Base-by-base conservation (phyloP, 1,139 yeast genomes). In the Meyerozyma carpophila region DNA sequence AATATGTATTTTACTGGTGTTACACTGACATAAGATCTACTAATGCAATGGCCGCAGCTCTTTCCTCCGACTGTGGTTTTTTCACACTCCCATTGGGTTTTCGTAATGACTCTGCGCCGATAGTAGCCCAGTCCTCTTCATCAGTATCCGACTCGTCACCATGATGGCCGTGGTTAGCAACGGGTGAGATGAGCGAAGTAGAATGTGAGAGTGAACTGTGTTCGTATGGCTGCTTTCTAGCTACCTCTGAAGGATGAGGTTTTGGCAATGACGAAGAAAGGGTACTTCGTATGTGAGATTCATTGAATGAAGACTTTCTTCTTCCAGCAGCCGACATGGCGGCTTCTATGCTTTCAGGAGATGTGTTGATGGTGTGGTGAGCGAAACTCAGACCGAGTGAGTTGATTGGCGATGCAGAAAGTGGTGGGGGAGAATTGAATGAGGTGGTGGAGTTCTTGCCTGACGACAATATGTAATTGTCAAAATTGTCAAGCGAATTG, bases 81-180 rank as follows among this genome's bases (percentile, higher is more conserved):
- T 14, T 24, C 43, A 37, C 37, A 41, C 29, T 21, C 29, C 42
- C 45, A 29, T 44, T 43, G 39, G 44, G 44, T 14, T 65, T 70
- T 41, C 84, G 63, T 43, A 83, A 62, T 39, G 75, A 65, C 40
- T 75, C 84, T 0, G 96, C 89, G 1, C 96, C 97, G 43, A 90
- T 84, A 0, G 89, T 70, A 49, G 82, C 87, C 98, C 98, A 90
- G 63, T 90, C 97, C 61, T 90, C 98, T 58, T 91, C 97, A 63
- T 90, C 98, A 0, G 96, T 88, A 55, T 87, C 76, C 43, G 70
- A 63, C 41, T 52, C 50, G 36, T 47, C 53, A 10, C 13, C 41
- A 29, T 42, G 24, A 48, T 51, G 4, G 41, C 46, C 39, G 20
- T 44, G 43, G 11, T 44, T 32, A 26, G 47, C 51, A 4, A 45